Evolutionary conservation across 169 alveolate species (phyloP), one percentile per base, ranked within the genome.

Genomic region (Condylostoma magnum): DNA sequence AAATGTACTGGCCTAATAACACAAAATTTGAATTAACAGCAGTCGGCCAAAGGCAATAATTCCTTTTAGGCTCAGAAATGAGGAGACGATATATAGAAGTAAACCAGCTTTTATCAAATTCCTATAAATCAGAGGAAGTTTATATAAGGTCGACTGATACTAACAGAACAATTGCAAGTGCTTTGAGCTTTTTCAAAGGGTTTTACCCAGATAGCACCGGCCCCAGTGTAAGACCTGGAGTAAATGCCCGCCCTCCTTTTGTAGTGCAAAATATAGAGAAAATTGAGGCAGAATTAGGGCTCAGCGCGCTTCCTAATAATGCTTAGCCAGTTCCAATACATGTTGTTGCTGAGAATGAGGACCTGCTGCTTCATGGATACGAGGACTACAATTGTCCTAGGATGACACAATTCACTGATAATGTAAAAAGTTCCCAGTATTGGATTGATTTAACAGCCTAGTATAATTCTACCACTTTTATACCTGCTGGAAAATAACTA

Each of bases 101-200:
- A 51, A 18, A 15, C 25, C 20, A 51, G 37, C 30, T 51, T 22
- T 51, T 51, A 51, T 15, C 37, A 27, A 27, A 27, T 20, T 6
- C 48, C 6, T 85, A 76, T 51, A 52, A 76, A 28, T 85, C 88
- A 0, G 70, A 65, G 27, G 92, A 85, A 50, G 68, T 81, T 25
- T 76, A 76, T 63, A 74, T 79, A 4, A 58, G 77, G 12, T 54
- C 85, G 5, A 77, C 90, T 27, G 90, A 82, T 51, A 20, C 31
- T 2, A 82, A 82, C 54, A 69, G 93, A 50, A 82, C 93, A 6
- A 79, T 86, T 6, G 74, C 54, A 77, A 72, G 85, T 48, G 88
- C 87, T 27, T 69, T 58, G 20, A 57, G 83, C 10, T 70, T 63
- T 27, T 15, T 80, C 36, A 37, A 52, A 36, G 88, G 85, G 47